Conservation (phyloP, 2,329 filamentous ascomycete genomes). For the Thermomyces lanuginosus region DNA sequence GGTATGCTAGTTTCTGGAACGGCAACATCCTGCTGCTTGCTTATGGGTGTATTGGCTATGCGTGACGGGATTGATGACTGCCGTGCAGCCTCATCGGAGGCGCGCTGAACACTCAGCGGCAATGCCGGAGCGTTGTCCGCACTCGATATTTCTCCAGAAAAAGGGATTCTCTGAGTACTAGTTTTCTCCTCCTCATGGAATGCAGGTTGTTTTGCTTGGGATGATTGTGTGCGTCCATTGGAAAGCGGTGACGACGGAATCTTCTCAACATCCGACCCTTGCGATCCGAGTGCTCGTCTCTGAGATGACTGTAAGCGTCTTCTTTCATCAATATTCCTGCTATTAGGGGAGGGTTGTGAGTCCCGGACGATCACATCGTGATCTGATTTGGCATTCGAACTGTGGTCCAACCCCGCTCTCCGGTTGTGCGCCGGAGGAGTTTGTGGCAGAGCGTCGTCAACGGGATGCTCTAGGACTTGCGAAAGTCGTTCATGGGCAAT, state of each 20-base stretch:
- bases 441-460: slow-evolving; percentile 8
- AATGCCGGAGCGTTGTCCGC: no score
- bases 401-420: slow-evolving; percentile 2
- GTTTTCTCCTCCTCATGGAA: no score
- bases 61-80: slow-evolving; percentile 24
- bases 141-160: no score
- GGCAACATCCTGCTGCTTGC: slow-evolving; percentile 12
- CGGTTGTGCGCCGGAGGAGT: slow-evolving; percentile 3
- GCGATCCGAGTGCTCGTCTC: no score
- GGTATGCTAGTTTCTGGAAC: slow-evolving; percentile 20
- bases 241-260: no score
- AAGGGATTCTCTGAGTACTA: no score
- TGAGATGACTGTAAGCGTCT: no score
- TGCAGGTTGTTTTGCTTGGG: no score
- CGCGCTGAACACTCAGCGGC: no score
- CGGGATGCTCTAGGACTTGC: slow-evolving; percentile 18
- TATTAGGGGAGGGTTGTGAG: slow-evolving; percentile 19
- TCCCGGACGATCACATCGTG: slow-evolving; percentile 21
- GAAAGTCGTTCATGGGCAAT: slow-evolving; percentile 24
- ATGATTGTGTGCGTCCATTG: no score
- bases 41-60: slow-evolving; percentile 25
- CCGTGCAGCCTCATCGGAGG: slow-evolving; percentile 12
- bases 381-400: slow-evolving; percentile 11
- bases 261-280: no score
- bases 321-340: slow-evolving; percentile 6